Percentiles rank a stretch among this genome's conserved stretches.
Conservation (phyloP, 2,329 filamentous ascomycete species). For the Sarocladium kiliense region DNA sequence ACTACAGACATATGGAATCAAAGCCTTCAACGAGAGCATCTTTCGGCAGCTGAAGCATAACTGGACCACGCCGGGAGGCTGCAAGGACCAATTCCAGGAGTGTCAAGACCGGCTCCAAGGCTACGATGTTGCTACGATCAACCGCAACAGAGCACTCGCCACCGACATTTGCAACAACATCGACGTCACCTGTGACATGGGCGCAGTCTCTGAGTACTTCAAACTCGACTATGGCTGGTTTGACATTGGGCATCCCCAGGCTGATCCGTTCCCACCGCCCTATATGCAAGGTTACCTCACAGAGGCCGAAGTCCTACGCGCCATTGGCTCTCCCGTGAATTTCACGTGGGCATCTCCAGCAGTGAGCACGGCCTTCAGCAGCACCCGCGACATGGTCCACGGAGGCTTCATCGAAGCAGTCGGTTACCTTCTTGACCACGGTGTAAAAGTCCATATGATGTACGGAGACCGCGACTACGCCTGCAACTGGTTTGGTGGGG, state of each 20-base stretch:
- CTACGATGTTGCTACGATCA: conserved; percentile 44
- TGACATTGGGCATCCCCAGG: conserved; percentile 51
- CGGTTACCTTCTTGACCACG: conserved; percentile 53
- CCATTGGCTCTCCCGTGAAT: conserved; percentile 58
- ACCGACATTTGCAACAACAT: conserved; percentile 35
- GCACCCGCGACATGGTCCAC: conserved; percentile 55
- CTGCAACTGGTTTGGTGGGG: conserved; percentile 52
- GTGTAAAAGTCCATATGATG: conserved; percentile 65
- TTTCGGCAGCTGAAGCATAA: conserved; percentile 23
- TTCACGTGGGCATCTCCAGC: conserved; percentile 42
- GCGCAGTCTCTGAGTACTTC: conserved; percentile 52
- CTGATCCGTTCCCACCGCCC: conserved; percentile 59
- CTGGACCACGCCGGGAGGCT: conserved; percentile 37
- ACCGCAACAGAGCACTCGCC: conserved; percentile 22
- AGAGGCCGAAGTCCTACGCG: conserved; percentile 46
- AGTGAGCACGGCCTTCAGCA: conserved; percentile 48
- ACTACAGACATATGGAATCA: conserved; percentile 46
- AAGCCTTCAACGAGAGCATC: conserved; percentile 45
- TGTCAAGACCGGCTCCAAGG: conserved; percentile 46
- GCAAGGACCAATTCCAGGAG: conserved; percentile 43
- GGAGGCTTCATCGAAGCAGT: conserved; percentile 44
- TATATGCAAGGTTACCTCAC: conserved; percentile 61
- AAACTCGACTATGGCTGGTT: conserved; percentile 48
- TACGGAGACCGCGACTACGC: conserved; percentile 53
- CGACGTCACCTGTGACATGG: conserved; percentile 44